Evolutionary conservation across 1,139 yeast genomes (phyloP).

Genomic region (Suhomyces ambrosiae): DNA sequence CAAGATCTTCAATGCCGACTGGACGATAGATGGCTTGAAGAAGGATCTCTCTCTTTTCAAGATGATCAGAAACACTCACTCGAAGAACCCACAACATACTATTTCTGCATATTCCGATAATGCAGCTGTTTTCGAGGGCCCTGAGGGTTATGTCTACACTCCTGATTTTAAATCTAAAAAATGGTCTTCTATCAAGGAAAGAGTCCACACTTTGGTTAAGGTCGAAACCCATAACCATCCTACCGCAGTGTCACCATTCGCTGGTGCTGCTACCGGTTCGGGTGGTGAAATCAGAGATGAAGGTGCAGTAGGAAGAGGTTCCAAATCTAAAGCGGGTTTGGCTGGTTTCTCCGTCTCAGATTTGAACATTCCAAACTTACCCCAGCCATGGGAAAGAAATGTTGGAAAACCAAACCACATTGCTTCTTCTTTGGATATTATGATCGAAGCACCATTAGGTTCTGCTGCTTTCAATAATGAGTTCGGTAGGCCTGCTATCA

Average conservation of each 20-base stretch:
- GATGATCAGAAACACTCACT: constrained; percentile 95
- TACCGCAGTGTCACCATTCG: constrained; percentile 97
- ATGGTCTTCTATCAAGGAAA: constrained; percentile 77
- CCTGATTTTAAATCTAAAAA: constrained; percentile 74
- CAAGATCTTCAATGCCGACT: constrained; percentile 96
- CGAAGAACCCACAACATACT: constrained; percentile 76
- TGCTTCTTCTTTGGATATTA: constrained; percentile 89
- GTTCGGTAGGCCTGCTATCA: constrained; percentile 97
- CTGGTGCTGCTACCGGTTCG: constrained; percentile 99
- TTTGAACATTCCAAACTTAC: constrained; percentile 77
- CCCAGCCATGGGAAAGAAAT: constrained; percentile 91
- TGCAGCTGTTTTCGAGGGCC: constrained; percentile 95
- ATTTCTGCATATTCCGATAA: constrained; percentile 95
- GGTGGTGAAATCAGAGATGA: constrained; percentile 99
- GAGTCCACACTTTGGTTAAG: constrained; percentile 85
- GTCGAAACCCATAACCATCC: constrained; percentile 99
- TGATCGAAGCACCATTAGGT: constrained; percentile 97
- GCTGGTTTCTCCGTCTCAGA: constrained; percentile 94
- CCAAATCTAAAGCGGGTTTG: constrained; percentile 94
- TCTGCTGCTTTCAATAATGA: constrained; percentile 98
- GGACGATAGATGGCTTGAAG: constrained; percentile 88
- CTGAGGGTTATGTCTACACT: constrained; percentile 70
- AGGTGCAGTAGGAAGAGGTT: constrained; percentile 99
- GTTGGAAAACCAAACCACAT: constrained; percentile 92
- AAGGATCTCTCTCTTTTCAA: constrained; percentile 80